Base-by-base conservation (phyloP, 2,329 filamentous ascomycete species). In the Epichloe gansuensis region DNA sequence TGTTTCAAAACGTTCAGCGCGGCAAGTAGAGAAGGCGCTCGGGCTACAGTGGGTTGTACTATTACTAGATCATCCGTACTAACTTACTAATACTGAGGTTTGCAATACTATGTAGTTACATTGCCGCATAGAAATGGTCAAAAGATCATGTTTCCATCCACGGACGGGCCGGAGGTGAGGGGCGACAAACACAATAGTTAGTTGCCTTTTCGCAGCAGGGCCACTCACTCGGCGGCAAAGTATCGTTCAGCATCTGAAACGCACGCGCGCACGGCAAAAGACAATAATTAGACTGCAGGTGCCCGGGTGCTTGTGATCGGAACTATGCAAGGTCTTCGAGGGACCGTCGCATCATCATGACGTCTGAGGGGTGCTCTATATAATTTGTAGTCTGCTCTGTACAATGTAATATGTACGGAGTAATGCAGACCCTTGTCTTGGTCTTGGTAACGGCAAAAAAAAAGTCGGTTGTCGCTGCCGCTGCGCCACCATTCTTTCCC, bases 1-100 rank as follows among this genome's bases (percentile, higher is more conserved):
- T 51, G 44, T 51, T 51, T 47, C 44, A 47, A 51, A 42, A 42
- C 23, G 38, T 39, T 39, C 13, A 39, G 38, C 12, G 11, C 38
- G n/a, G 13, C 13, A 39, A 39, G 27, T 31, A 31, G 27, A 31
- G 8, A 9, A 9, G 8, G 27, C 8, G 23, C 23, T 25, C 23
- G 23, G 23, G 23, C 23, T 25, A 25, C 23, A 21, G 17, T 21
- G 17, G 17, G 17, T 21, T 21, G 4, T 4, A 31, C 8, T 31
- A 27, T 23, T 7, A 27, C 23, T 8, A 9, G 27, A 31, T 9
- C 9, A 11, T 31, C 31, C 9, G 31, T 31, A 31, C 17, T 21
- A 2, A 21, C 17, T 21, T 21, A 21, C 17, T 21, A 21, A 21
- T 21, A 21, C 27, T 31, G 27, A 31, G 0, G 27, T 11, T 31